Conservation (phyloP, 139 green algal genomes). For the Haematococcus sp. region DNA sequence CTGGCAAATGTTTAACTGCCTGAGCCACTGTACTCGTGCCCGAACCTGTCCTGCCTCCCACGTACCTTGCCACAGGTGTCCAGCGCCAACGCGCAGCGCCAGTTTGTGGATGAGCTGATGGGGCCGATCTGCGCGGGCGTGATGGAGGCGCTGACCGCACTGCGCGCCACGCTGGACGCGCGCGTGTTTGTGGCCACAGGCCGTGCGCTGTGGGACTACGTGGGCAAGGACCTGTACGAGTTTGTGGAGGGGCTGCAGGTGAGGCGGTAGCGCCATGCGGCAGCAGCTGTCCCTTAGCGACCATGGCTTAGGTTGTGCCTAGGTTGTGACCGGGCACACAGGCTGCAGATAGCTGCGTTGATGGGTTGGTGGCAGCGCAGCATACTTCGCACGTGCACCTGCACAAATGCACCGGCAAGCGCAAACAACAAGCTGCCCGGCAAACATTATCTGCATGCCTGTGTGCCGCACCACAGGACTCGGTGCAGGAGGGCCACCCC, state of each 20-base stretch:
- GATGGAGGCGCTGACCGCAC: slow-evolving; percentile 25
- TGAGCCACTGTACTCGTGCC: not conserved
- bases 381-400: no score
- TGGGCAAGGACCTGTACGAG: slow-evolving; percentile 49
- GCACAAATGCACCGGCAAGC: no score
- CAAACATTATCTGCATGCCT: no score
- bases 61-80: slow-evolving; percentile 3
- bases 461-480: no score
- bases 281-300: not conserved
- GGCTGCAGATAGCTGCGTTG: no score
- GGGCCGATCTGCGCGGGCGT: slow-evolving; percentile 26
- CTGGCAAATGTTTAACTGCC: not conserved
- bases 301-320: not conserved
- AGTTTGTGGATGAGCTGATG: slow-evolving; percentile 23
- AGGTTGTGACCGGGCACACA: not conserved
- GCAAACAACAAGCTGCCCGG: no score
- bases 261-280: not conserved
- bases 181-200: slow-evolving; percentile 51
- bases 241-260: slow-evolving; percentile 59
- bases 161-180: slow-evolving; percentile 40
- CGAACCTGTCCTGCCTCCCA: not conserved
- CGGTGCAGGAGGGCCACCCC: not conserved
- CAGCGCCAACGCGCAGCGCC: slow-evolving; percentile 15
- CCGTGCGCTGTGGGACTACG: slow-evolving; percentile 56
- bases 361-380: no score